phyloP scores from a whole-genome alignment of 148 eudicot species.

The Diospyros kaki region DNA sequence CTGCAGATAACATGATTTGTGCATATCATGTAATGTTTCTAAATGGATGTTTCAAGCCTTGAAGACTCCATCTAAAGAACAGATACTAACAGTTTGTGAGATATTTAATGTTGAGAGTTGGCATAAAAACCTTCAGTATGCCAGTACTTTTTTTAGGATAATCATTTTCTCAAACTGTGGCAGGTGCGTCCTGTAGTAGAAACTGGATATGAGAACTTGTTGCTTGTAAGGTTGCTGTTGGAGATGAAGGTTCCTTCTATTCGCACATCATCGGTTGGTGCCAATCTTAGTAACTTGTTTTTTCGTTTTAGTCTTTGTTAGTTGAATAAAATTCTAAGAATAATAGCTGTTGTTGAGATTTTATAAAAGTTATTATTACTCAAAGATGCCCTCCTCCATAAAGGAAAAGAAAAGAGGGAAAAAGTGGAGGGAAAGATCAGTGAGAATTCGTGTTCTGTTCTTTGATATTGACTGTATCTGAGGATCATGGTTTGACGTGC shows the following conservation, averaged over 20 bases:
- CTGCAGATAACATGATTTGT: no score
- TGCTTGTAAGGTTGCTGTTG: conserved; percentile 86
- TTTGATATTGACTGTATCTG: conserved; percentile 10
- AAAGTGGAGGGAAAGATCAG: neutral
- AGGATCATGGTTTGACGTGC: conserved; percentile 19
- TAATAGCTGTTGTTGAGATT: neutral
- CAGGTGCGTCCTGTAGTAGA: conserved; percentile 98
- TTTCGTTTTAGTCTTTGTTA: neutral
- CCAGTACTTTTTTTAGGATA: neutral
- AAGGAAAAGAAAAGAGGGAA: neutral
- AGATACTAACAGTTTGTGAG: neutral
- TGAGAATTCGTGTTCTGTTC: neutral
- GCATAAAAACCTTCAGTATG: neutral
- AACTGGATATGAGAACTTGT: conserved; percentile 91
- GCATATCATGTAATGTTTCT: no score
- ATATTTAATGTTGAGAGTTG: neutral
- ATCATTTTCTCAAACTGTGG: conserved; percentile 14
- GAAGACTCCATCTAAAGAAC: no score
- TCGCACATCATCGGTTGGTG: conserved; percentile 82
- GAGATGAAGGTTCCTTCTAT: conserved; percentile 63
- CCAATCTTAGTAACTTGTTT: neutral
- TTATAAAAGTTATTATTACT: no score
- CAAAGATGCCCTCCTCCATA: no score
- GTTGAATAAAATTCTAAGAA: neutral
- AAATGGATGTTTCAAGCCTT: no score